Percentiles rank a stretch among this genome's conserved stretches.
Conservation (phyloP, 176 grass and related monocot species). For the Chloris gayana region DNA sequence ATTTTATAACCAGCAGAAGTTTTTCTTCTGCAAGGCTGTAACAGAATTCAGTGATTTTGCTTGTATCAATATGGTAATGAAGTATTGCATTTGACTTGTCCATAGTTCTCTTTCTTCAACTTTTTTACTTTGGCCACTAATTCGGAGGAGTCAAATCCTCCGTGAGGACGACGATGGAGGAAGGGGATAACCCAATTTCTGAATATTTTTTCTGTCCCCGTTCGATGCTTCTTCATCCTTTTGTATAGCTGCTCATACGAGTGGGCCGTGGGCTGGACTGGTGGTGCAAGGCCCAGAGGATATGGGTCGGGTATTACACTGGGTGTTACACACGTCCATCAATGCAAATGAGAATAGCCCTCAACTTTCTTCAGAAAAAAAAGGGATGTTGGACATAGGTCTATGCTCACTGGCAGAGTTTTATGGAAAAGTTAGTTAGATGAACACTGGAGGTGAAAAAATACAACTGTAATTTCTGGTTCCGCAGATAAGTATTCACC, state of each 20-base stretch:
- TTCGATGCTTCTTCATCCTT: no score
- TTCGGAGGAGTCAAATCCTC: neutral
- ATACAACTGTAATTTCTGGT: neutral
- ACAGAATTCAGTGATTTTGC: constrained; percentile 15
- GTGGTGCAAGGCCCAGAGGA: no score
- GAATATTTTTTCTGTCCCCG: no score
- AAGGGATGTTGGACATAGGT: neutral
- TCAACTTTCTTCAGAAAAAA: neutral
- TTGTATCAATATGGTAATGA: constrained; percentile 6
- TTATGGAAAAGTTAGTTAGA: neutral
- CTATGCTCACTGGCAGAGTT: neutral
- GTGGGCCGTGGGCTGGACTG: no score
- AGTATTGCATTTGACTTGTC: constrained; percentile 27
- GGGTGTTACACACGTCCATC: neutral
- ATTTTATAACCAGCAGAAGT: neutral
- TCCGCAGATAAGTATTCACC: neutral
- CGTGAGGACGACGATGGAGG: no score
- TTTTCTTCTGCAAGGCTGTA: neutral
- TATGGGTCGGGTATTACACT: no score
- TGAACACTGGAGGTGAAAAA: neutral
- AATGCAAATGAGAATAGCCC: constrained; percentile 2
- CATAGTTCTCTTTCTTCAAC: neutral
- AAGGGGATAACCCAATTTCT: no score
- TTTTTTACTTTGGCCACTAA: constrained; percentile 10
- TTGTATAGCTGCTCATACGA: no score